These are phyloP conservation scores for Cryptococcus deneoformans DNA, from an alignment of 1,284 basidiomycete species.

Conservation along the genomic window DNA sequence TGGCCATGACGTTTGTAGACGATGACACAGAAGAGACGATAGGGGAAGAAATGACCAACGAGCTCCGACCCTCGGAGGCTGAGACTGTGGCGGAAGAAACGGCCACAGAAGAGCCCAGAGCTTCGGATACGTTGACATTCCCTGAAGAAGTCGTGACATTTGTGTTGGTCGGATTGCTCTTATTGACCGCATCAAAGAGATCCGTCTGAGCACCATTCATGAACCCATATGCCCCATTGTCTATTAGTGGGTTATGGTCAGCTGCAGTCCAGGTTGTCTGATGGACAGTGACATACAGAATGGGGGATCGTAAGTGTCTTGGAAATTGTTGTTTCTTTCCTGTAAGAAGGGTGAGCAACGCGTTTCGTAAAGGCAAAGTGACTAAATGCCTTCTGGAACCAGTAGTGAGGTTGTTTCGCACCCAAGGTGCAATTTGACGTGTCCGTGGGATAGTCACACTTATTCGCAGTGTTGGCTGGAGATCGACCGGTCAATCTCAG, in stretches of 20 bases:
- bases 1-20: neutral
- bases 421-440: constrained; percentile 40
- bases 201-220: constrained; percentile 51
- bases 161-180: neutral
- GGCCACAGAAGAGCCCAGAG: neutral
- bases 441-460: constrained; percentile 37
- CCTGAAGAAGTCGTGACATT: neutral
- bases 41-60: neutral
- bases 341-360: neutral
- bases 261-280: neutral
- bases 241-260: constrained; percentile 7
- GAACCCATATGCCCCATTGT: constrained; percentile 49
- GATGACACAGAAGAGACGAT: neutral
- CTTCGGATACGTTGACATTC: neutral
- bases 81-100: neutral
- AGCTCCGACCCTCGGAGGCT: neutral
- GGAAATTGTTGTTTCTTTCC: constrained; percentile 37
- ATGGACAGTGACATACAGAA: constrained; percentile 20
- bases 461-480: constrained; percentile 36
- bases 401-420: constrained; percentile 44
- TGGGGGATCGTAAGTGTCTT: constrained; percentile 43
- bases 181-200: constrained; percentile 33
- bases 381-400: constrained; percentile 21
- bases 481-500: neutral
- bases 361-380: neutral